Percentiles rank a stretch among this genome's conserved stretches.
Conservation (phyloP, 2,329 filamentous ascomycete genomes). For the Arthroderma sp. region DNA sequence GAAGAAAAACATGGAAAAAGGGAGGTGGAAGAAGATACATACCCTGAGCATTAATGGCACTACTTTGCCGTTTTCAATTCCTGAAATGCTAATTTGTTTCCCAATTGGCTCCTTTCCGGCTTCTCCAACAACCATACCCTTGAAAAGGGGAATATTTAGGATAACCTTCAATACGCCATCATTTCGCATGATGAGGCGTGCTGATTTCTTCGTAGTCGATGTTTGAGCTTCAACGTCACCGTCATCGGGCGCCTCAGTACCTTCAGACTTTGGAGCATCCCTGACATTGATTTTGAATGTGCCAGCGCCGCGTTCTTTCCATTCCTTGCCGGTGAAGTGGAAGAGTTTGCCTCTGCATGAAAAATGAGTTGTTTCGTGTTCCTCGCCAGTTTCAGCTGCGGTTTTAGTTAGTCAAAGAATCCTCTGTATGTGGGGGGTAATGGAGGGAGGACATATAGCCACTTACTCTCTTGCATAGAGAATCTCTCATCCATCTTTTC, state of each 20-base stretch:
- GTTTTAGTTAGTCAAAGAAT: neutral
- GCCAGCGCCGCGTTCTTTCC: constrained; percentile 82
- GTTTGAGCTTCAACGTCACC: constrained; percentile 27
- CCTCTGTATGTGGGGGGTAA: neutral
- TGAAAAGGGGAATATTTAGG: constrained; percentile 69
- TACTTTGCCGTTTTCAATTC: constrained; percentile 40
- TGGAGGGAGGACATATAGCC: neutral
- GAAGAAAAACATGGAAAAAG: neutral
- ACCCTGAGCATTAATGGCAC: constrained; percentile 46
- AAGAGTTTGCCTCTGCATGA: constrained; percentile 74
- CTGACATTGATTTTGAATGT: constrained; percentile 73
- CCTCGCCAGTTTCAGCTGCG: constrained; percentile 74
- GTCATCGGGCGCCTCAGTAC: constrained; percentile 30
- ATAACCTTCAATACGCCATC: constrained; percentile 80
- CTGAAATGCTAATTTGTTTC: constrained; percentile 54
- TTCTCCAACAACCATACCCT: constrained; percentile 66
- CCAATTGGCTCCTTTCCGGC: constrained; percentile 51
- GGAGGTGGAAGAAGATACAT: constrained; percentile 13
- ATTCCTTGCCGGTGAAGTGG: constrained; percentile 58
- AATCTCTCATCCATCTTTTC: constrained; percentile 38
- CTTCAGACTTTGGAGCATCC: constrained; percentile 42
- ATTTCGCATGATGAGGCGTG: constrained; percentile 77
- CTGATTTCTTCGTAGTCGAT: constrained; percentile 29
- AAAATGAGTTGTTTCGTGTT: constrained; percentile 63
- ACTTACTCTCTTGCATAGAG: constrained; percentile 52